phyloP scores from a whole-genome alignment of 2,329 filamentous ascomycete species.

The Colletotrichum sp. region DNA sequence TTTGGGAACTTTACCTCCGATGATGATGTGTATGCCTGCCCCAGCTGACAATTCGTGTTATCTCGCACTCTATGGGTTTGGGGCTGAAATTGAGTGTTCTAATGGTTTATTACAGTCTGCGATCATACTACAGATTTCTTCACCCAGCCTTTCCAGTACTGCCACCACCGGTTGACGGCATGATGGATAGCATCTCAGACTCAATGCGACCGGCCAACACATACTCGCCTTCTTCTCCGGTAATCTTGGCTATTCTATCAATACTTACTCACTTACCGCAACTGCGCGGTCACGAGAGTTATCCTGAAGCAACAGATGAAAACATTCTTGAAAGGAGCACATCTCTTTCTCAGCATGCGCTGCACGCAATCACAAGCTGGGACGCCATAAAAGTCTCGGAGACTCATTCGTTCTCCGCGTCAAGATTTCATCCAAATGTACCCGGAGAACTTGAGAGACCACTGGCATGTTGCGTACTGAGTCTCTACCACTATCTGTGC shows the following conservation, averaged over 20 bases:
- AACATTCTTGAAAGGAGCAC: too few relatives aligned
- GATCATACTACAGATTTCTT: not conserved
- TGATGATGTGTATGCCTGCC: not conserved
- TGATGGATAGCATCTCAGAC: not conserved
- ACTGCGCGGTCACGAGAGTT: not conserved
- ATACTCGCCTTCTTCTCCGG: not conserved
- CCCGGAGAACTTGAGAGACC: not conserved
- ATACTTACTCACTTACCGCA: not conserved
- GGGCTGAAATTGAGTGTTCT: not conserved
- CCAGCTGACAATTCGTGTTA: too few relatives aligned
- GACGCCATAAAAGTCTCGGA: not conserved
- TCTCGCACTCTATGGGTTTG: not conserved
- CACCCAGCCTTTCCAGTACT: not conserved
- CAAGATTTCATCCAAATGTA: not conserved
- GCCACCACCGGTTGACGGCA: not conserved
- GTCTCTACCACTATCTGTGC: not conserved
- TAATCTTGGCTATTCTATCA: not conserved
- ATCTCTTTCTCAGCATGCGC: not conserved
- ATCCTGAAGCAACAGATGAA: not conserved
- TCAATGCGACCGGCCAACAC: not conserved
- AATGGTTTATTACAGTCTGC: not conserved
- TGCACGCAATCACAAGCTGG: not conserved
- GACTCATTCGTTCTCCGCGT: too few relatives aligned
- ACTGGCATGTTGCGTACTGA: not conserved
- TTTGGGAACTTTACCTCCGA: not conserved